Conservation (phyloP, 306 rosid genomes). For the Lathyrus tuberosus region DNA sequence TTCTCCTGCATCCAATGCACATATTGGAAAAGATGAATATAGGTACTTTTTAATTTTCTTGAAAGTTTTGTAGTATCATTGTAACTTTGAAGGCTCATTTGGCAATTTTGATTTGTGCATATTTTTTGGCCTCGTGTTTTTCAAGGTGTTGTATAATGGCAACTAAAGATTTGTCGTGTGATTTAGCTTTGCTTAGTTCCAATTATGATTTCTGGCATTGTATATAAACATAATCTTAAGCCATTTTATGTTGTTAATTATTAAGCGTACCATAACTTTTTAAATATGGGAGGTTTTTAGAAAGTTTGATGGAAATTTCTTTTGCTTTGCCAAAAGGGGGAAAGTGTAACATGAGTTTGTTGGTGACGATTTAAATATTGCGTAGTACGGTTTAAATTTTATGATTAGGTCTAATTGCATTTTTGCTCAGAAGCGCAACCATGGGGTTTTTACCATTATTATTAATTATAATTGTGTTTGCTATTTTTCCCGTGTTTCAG, state of each 20-base stretch:
- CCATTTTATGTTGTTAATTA: too few species aligned
- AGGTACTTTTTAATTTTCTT: slow-evolving; percentile 50
- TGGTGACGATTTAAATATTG: slow-evolving; percentile 19
- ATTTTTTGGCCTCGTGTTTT: slow-evolving; percentile 6
- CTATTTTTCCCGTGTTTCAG: slow-evolving; percentile 50
- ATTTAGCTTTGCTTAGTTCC: slow-evolving; percentile 5
- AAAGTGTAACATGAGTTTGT: slow-evolving; percentile 16
- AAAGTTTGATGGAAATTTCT: too few species aligned
- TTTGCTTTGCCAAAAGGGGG: background rate
- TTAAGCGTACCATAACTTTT: too few species aligned
- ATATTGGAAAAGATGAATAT: slow-evolving; percentile 66
- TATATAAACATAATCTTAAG: too few species aligned
- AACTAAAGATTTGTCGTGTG: slow-evolving; percentile 10
- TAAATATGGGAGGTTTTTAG: too few species aligned
- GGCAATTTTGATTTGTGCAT: slow-evolving; percentile 14
- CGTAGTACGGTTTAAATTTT: slow-evolving; percentile 27
- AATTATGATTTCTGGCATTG: too few species aligned
- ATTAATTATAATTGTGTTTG: slow-evolving; percentile 22
- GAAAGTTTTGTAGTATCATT: slow-evolving; percentile 26
- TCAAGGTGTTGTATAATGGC: slow-evolving; percentile 17
- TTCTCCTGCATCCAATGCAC: slow-evolving; percentile 70
- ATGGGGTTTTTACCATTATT: slow-evolving; percentile 35
- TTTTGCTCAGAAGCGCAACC: too few species aligned
- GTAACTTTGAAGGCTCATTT: background rate
- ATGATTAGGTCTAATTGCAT: background rate